A percentile compares a stretch with the other conserved stretches of the same genome.
phyloP scores from a whole-genome alignment of 1,284 basidiomycete genomes.

The Leccinum angustisporum region DNA sequence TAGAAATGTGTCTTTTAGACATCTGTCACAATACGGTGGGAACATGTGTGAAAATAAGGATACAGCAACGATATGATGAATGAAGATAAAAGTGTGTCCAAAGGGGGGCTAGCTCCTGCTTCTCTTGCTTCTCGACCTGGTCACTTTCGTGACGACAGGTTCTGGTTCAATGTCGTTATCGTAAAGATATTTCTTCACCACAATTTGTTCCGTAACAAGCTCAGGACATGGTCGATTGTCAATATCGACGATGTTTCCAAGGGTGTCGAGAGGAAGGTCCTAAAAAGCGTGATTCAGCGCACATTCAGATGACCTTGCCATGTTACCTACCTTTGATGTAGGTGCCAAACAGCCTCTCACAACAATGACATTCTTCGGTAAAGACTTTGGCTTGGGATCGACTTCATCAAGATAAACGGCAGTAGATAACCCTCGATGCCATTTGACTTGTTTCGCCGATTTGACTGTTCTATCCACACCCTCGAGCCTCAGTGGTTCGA shows the following conservation, averaged over 20 bases:
- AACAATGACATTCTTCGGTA: conserved; percentile 41
- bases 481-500: conserved; percentile 39
- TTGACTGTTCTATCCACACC: conserved; percentile 36
- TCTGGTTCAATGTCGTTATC: conserved; percentile 64
- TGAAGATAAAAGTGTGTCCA: conserved; percentile 17
- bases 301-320: background rate
- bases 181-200: conserved; percentile 81
- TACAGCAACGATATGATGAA: conserved; percentile 32
- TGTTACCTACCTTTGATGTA: conserved; percentile 56
- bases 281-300: conserved; percentile 31
- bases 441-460: conserved; percentile 65
- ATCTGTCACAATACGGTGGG: conserved; percentile 3
- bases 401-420: conserved; percentile 61
- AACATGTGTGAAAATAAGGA: conserved; percentile 30
- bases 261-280: conserved; percentile 65
- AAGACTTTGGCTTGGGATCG: conserved; percentile 46
- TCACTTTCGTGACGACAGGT: conserved; percentile 46
- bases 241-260: conserved; percentile 72
- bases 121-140: conserved; percentile 48
- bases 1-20: conserved; percentile 4
- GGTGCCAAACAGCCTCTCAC: conserved; percentile 66
- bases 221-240: conserved; percentile 55
- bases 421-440: conserved; percentile 72
- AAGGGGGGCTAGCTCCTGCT: conserved; percentile 30
- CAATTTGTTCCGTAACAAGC: conserved; percentile 64